A percentile compares a stretch with the other conserved stretches of the same genome.
These are phyloP conservation scores for Cordyceps javanica DNA, from an alignment of 2,329 filamentous ascomycete genomes.

Conservation along the genomic window DNA sequence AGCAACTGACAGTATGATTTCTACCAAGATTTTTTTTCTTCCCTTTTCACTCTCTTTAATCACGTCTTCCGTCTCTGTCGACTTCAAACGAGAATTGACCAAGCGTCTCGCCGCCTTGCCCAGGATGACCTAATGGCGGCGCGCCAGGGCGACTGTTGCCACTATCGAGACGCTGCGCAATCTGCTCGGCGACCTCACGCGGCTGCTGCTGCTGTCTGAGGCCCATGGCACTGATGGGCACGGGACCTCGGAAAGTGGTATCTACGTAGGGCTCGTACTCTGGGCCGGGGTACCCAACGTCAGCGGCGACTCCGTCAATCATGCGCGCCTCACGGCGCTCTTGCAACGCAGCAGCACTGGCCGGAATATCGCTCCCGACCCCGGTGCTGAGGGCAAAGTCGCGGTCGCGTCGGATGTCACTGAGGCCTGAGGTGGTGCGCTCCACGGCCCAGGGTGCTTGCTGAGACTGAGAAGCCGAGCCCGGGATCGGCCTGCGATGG, in stretches of 20 bases:
- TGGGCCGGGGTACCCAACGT: conserved; percentile 44
- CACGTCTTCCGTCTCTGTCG: conserved; percentile 26
- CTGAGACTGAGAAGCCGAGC: conserved; percentile 29
- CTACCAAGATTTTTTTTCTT: not conserved
- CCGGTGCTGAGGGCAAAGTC: conserved; percentile 17
- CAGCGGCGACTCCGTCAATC: conserved; percentile 59
- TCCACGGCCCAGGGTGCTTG: conserved; percentile 38
- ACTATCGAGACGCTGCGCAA: conserved; percentile 52
- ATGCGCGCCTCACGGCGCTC: conserved; percentile 57
- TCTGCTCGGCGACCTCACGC: conserved; percentile 57
- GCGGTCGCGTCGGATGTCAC: conserved; percentile 31
- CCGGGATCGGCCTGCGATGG: conserved; percentile 42
- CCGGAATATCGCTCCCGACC: conserved; percentile 34
- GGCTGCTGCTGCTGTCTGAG: conserved; percentile 13
- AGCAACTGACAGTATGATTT: not conserved
- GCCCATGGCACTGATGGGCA: conserved; percentile 31
- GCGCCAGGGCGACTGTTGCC: conserved; percentile 36
- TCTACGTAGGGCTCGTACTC: conserved; percentile 55
- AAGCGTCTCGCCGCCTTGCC: conserved; percentile 39
- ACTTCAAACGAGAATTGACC: conserved; percentile 57
- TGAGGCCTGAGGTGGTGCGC: conserved; percentile 46
- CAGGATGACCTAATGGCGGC: conserved; percentile 33
- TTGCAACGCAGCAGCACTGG: conserved; percentile 39
- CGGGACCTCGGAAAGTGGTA: conserved; percentile 54
- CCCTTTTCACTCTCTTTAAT: not conserved